phyloP scores from a whole-genome alignment of 345 rosid genomes.

The Moricandia arvensis region DNA sequence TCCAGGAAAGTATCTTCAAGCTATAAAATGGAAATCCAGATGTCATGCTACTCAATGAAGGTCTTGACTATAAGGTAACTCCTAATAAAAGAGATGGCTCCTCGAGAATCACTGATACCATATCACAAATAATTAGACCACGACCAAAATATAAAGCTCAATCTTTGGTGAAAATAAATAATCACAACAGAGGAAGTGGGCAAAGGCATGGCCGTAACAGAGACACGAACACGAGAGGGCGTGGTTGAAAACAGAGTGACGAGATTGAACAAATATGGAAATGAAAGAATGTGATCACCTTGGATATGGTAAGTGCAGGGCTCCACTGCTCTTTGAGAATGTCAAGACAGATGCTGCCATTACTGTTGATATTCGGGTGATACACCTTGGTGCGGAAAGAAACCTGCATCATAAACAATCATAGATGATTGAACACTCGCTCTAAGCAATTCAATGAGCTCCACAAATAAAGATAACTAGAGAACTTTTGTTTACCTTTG shows the following conservation, averaged over 20 bases:
- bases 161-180: neutral
- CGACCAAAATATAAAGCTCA: neutral
- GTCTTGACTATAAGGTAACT: neutral
- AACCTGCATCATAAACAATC: constrained; percentile 42
- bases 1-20: neutral
- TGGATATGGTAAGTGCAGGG: constrained; percentile 69
- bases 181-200: neutral
- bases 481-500: constrained; percentile 44
- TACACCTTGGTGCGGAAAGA: constrained; percentile 68
- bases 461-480: constrained; percentile 6
- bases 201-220: neutral
- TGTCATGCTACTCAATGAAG: neutral
- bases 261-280: neutral
- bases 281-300: constrained; percentile 41
- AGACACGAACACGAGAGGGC: neutral
- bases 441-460: neutral
- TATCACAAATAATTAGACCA: neutral
- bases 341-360: constrained; percentile 74
- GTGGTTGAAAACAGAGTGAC: constrained; percentile 1
- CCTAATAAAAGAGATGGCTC: neutral
- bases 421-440: neutral
- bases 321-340: constrained; percentile 80
- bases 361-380: constrained; percentile 72
- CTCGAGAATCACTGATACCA: neutral
- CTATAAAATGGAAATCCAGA: neutral